These are phyloP conservation scores for Zizania palustris DNA, from an alignment of 202 grass and related monocot genomes.

Conservation along the genomic window DNA sequence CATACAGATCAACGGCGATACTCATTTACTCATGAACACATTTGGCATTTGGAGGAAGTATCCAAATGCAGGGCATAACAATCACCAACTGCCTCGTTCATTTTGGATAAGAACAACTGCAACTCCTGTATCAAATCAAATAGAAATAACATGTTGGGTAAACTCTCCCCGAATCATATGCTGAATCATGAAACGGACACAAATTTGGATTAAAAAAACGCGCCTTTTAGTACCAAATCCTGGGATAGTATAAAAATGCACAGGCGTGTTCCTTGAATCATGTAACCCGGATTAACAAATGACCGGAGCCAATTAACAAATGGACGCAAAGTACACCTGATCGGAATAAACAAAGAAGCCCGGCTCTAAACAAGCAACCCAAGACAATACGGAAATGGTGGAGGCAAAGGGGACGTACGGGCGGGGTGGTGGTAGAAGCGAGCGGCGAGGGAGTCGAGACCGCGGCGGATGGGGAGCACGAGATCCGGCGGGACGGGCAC, in stretches of 20 bases:
- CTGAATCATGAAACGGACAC: constrained; percentile 5
- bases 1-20: neutral
- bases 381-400: constrained; percentile 16
- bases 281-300: constrained; percentile 48
- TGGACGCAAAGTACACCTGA: constrained; percentile 52
- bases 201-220: constrained; percentile 32
- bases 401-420: constrained; percentile 37
- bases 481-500: constrained; percentile 94
- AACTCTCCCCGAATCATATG: neutral
- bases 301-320: constrained; percentile 44
- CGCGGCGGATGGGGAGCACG: constrained; percentile 73
- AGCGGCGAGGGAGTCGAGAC: constrained; percentile 65
- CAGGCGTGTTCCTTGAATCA: constrained; percentile 40
- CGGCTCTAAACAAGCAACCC: neutral
- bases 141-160: neutral
- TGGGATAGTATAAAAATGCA: neutral
- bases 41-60: neutral
- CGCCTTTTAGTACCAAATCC: constrained; percentile 35
- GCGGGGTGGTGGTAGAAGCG: constrained; percentile 59
- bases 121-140: constrained; percentile 22
- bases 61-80: constrained; percentile 11
- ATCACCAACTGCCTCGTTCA: too few species aligned
- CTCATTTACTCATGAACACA: neutral
- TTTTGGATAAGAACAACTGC: neutral
- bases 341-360: constrained; percentile 54